These are phyloP conservation scores for Macrophomina phaseolina DNA, from an alignment of 2,329 filamentous ascomycete genomes.

Conservation along the genomic window DNA sequence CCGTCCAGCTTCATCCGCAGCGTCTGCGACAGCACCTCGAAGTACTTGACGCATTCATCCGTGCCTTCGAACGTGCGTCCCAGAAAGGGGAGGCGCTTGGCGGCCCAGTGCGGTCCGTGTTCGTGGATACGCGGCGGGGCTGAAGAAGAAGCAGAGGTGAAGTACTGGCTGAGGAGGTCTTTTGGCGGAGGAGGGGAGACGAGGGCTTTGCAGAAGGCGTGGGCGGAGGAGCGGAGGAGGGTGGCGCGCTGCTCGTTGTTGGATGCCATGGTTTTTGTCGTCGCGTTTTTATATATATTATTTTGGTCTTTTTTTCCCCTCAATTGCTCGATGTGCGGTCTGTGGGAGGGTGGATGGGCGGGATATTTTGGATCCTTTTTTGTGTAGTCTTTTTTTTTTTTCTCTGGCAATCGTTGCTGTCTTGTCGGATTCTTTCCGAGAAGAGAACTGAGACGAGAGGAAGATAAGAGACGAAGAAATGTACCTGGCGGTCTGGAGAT, in stretches of 20 bases:
- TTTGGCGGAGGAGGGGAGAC: background rate
- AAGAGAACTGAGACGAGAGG: no score
- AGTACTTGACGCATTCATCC: slow-evolving; percentile 2
- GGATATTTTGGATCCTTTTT: no score
- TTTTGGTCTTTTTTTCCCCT: no score
- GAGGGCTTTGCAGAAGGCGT: slow-evolving; percentile 17
- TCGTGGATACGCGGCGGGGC: slow-evolving; percentile 9
- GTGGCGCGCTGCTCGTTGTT: background rate
- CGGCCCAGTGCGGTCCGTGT: slow-evolving; percentile 19
- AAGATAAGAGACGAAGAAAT: no score
- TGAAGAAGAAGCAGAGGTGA: background rate
- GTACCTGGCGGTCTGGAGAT: no score
- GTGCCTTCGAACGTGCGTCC: background rate
- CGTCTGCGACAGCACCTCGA: background rate
- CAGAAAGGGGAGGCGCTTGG: slow-evolving; percentile 11
- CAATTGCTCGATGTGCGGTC: no score
- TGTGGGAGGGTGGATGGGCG: background rate
- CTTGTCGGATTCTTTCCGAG: no score
- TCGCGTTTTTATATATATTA: background rate
- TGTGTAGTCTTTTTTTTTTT: no score
- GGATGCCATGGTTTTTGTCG: background rate
- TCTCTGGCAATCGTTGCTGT: no score
- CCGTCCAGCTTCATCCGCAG: background rate
- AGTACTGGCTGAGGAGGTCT: slow-evolving; percentile 2
- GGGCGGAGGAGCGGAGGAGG: slow-evolving; percentile 18